Evolutionary conservation across 371 early-diverging fungal genomes (phyloP).

Genomic region (Funneliformis caledonium): DNA sequence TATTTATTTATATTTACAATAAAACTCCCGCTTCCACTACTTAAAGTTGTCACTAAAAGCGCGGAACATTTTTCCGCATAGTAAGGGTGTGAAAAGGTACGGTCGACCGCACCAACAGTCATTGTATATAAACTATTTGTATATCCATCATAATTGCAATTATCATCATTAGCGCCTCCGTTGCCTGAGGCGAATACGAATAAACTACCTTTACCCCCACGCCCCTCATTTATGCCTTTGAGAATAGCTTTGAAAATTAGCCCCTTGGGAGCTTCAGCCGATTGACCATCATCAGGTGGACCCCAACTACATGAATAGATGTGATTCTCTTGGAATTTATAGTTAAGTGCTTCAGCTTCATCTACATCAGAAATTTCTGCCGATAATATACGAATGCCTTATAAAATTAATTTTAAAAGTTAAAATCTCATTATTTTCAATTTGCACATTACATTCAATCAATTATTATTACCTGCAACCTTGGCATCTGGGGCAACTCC

Average conservation of each 20-base stretch:
- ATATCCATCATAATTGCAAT: slow-evolving; percentile 97
- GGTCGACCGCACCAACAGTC: slow-evolving; percentile 91
- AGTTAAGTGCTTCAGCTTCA: slow-evolving; percentile 90
- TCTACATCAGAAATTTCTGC: slow-evolving; percentile 86
- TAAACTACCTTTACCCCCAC: slow-evolving; percentile 85
- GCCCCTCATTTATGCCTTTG: slow-evolving; percentile 84
- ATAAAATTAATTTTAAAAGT: neutral
- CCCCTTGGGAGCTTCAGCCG: slow-evolving; percentile 86
- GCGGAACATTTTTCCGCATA: slow-evolving; percentile 94
- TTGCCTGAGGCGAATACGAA: slow-evolving; percentile 97
- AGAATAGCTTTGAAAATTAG: slow-evolving; percentile 80
- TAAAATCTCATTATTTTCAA: neutral
- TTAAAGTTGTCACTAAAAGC: slow-evolving; percentile 86
- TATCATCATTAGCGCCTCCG: slow-evolving; percentile 81
- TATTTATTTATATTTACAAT: slow-evolving; percentile 63
- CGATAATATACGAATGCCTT: slow-evolving; percentile 90
- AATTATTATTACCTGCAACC: slow-evolving; percentile 69
- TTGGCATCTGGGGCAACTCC: slow-evolving; percentile 91
- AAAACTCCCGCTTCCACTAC: slow-evolving; percentile 73
- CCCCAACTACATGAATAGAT: slow-evolving; percentile 97
- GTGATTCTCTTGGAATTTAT: slow-evolving; percentile 82
- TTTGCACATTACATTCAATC: neutral
- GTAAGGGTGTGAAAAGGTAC: slow-evolving; percentile 71
- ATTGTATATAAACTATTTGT: slow-evolving; percentile 95
- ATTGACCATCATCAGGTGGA: slow-evolving; percentile 88